These are phyloP conservation scores for Cyberlindnera mississippiensis DNA, from an alignment of 805 yeast species.

Conservation along the genomic window DNA sequence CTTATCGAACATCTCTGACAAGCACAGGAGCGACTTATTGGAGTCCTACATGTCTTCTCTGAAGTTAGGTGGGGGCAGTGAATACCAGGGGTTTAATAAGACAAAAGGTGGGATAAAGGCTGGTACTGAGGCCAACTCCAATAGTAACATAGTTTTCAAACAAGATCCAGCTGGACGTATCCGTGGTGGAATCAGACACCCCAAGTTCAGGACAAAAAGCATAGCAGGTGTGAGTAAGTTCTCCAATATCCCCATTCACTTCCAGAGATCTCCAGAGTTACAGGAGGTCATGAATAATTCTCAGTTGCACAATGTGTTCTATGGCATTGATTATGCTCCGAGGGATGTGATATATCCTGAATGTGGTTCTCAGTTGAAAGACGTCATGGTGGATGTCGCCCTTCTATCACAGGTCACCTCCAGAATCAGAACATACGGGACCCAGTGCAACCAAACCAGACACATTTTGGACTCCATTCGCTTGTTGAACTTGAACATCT, in stretches of 20 bases:
- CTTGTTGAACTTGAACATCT: conserved; percentile 47
- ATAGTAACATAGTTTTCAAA: neutral
- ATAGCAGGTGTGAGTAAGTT: conserved; percentile 26
- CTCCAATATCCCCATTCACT: conserved; percentile 32
- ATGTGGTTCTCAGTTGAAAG: conserved; percentile 48
- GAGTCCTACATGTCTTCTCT: conserved; percentile 8
- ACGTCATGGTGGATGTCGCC: conserved; percentile 53
- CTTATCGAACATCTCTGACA: conserved; percentile 27
- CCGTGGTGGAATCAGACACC: conserved; percentile 9
- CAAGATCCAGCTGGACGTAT: neutral
- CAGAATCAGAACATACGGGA: conserved; percentile 54
- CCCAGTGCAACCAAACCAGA: conserved; percentile 57
- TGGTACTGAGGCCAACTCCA: neutral
- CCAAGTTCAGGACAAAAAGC: conserved; percentile 13
- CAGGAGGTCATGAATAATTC: conserved; percentile 34
- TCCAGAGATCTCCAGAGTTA: conserved; percentile 34
- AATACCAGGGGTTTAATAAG: no score
- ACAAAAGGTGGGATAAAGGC: neutral
- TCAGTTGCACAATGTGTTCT: conserved; percentile 36
- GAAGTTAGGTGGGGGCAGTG: neutral
- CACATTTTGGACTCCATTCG: conserved; percentile 49
- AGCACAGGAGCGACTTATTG: conserved; percentile 24
- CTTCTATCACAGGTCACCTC: conserved; percentile 55
- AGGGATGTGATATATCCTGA: conserved; percentile 44
- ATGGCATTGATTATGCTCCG: conserved; percentile 63